Percentiles rank a stretch among this genome's conserved stretches.
Conservation (phyloP, 2,329 filamentous ascomycete genomes). For the Aaosphaeria arxii region DNA sequence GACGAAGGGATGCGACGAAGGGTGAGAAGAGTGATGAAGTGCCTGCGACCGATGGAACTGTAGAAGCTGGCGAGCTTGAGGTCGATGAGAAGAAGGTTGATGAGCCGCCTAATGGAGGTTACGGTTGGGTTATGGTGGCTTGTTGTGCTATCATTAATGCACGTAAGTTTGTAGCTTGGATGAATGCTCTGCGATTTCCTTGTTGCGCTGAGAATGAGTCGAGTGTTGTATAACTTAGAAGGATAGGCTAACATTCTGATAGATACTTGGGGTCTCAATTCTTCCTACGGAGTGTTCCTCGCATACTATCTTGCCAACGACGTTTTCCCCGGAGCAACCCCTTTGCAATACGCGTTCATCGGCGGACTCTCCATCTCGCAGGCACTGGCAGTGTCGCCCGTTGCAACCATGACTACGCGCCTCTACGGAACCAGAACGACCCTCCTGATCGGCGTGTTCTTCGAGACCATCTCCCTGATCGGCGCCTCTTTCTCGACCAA, state of each 20-base stretch:
- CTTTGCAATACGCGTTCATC: conserved; percentile 73
- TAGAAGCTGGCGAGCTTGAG: not conserved
- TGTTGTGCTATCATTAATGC: conserved; percentile 29
- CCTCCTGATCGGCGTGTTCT: conserved; percentile 61
- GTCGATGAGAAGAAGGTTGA: conserved; percentile 21
- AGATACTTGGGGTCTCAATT: conserved; percentile 71
- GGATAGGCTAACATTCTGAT: conserved; percentile 30
- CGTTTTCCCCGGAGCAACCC: conserved; percentile 60
- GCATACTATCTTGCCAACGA: conserved; percentile 65
- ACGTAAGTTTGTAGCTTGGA: conserved; percentile 19
- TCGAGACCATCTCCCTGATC: conserved; percentile 65
- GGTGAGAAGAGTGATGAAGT: not conserved
- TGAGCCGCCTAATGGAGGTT: conserved; percentile 59
- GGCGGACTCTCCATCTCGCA: conserved; percentile 66
- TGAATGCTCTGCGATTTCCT: not conserved
- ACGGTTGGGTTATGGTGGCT: conserved; percentile 56
- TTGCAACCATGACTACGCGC: conserved; percentile 62
- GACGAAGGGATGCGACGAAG: not conserved
- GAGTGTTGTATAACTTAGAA: too few species aligned
- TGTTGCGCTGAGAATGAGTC: too few species aligned
- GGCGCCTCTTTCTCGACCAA: conserved; percentile 65
- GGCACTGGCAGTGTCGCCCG: conserved; percentile 66
- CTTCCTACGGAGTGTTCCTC: conserved; percentile 69
- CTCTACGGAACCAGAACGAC: conserved; percentile 62
- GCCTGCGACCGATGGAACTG: too few species aligned